phyloP scores from a whole-genome alignment of 2,329 filamentous ascomycete species.

The Blastomyces percursus region DNA sequence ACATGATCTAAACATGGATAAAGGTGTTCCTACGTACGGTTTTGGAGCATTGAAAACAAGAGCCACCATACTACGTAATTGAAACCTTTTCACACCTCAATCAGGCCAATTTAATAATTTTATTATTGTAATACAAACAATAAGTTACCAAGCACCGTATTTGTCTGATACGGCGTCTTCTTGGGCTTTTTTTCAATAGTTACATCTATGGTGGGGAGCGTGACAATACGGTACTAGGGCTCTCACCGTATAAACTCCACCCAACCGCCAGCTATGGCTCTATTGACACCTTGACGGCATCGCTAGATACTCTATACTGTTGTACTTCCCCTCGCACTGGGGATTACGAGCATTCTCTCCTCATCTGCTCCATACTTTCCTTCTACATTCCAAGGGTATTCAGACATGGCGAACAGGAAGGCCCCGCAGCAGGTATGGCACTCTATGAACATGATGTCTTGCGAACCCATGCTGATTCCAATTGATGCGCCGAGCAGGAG shows the following conservation, averaged over 20 bases:
- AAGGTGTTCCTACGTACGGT: background rate
- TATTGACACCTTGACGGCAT: background rate
- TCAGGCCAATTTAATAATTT: background rate
- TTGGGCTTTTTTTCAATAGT: too few species aligned
- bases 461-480: constrained; percentile 1
- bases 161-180: too few species aligned
- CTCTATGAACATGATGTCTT: background rate
- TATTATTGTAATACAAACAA: background rate
- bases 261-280: background rate
- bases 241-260: background rate
- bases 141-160: too few species aligned
- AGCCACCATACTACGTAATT: too few species aligned
- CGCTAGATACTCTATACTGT: background rate
- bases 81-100: too few species aligned
- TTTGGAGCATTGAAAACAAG: background rate
- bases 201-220: background rate
- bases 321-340: background rate
- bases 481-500: constrained; percentile 49
- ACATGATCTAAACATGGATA: background rate
- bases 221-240: background rate
- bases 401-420: constrained; percentile 41
- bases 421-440: constrained; percentile 55
- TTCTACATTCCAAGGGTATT: background rate
- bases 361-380: background rate
- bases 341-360: background rate